A percentile compares a stretch with the other conserved stretches of the same genome.
Conservation (phyloP, 1,284 basidiomycete species). For the Ganoderma resinaceum region DNA sequence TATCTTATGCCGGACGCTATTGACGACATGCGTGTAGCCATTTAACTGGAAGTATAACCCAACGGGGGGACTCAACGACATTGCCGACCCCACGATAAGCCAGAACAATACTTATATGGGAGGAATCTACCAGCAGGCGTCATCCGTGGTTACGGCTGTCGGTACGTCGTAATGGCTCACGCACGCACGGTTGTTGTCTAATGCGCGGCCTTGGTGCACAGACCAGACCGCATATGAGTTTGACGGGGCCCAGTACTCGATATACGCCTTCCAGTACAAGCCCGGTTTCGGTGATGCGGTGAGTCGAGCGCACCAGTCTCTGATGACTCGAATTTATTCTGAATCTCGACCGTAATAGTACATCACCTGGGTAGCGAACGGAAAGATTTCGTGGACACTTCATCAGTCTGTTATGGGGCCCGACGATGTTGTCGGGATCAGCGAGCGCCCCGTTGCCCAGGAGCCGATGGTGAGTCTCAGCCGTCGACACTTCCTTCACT, state of each 20-base stretch:
- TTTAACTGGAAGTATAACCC: conserved; percentile 5
- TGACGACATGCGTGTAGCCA: neutral
- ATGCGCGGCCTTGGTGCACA: conserved; percentile 10
- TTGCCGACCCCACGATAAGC: conserved; percentile 48
- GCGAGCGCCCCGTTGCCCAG: conserved; percentile 77
- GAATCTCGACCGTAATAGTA: conserved; percentile 52
- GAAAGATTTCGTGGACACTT: conserved; percentile 76
- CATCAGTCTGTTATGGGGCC: conserved; percentile 75
- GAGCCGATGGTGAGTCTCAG: conserved; percentile 75
- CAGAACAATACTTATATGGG: conserved; percentile 60
- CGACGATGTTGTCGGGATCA: conserved; percentile 70
- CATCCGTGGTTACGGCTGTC: conserved; percentile 35
- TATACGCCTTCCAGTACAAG: conserved; percentile 41
- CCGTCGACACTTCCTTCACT: neutral
- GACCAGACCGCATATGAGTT: conserved; percentile 39
- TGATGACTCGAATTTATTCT: neutral
- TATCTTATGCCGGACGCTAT: conserved; percentile 35
- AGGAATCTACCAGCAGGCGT: conserved; percentile 59
- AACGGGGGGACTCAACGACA: conserved; percentile 33
- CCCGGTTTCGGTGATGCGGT: conserved; percentile 41
- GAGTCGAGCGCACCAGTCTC: conserved; percentile 7
- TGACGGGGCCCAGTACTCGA: conserved; percentile 29
- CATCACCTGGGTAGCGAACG: conserved; percentile 79
- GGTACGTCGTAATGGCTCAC: conserved; percentile 17
- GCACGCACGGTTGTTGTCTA: neutral